phyloP scores from a whole-genome alignment of 352 stramenopile species.

The Phytophthora hibernalis region DNA sequence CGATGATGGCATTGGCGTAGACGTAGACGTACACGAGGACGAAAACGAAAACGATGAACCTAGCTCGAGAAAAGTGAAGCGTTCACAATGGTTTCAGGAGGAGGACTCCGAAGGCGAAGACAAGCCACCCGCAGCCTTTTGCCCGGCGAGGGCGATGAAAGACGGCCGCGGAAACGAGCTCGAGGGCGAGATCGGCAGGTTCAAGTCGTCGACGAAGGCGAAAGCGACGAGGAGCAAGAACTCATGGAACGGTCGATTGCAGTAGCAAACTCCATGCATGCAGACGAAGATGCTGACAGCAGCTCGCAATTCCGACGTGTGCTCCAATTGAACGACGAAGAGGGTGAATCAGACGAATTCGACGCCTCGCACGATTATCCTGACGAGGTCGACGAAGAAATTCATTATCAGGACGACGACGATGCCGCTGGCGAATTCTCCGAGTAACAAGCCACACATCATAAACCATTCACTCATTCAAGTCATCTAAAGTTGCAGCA shows the following conservation, averaged over 20 bases:
- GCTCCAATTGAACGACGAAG: constrained; percentile 32
- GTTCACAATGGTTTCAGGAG: constrained; percentile 34
- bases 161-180: constrained; percentile 29
- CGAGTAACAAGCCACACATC: constrained; percentile 3
- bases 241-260: constrained; percentile 28
- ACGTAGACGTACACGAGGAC: constrained; percentile 23
- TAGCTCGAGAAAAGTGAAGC: constrained; percentile 24
- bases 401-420: constrained; percentile 25
- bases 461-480: constrained; percentile 4
- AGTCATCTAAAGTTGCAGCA: neutral
- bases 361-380: constrained; percentile 24
- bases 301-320: constrained; percentile 25
- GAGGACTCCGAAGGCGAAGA: constrained; percentile 45
- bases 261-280: neutral
- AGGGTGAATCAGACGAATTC: constrained; percentile 29
- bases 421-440: constrained; percentile 8
- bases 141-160: constrained; percentile 4
- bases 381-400: constrained; percentile 31
- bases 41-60: constrained; percentile 25
- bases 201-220: constrained; percentile 42
- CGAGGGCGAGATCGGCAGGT: constrained; percentile 22
- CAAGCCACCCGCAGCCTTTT: neutral
- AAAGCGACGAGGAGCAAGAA: constrained; percentile 46
- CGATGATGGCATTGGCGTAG: constrained; percentile 11
- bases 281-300: constrained; percentile 13